Percentiles rank a stretch among this genome's conserved stretches.
These are phyloP conservation scores for Diplodia scrobiculata DNA, from an alignment of 2,329 filamentous ascomycete species.

Conservation along the genomic window DNA sequence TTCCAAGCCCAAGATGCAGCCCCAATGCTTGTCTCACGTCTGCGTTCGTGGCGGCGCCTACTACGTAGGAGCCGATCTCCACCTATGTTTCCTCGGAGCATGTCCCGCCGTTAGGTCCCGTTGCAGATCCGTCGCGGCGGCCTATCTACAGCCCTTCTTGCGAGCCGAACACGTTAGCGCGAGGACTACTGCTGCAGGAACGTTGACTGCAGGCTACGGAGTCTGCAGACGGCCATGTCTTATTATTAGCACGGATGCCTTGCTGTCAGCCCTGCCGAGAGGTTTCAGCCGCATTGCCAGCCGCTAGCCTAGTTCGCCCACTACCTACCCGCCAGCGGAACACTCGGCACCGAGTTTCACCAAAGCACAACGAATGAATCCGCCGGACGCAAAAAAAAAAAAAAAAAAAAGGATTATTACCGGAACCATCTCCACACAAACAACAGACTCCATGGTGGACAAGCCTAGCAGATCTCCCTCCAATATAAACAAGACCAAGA, in stretches of 20 bases:
- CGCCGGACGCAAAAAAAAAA: not conserved
- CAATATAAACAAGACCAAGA: not conserved
- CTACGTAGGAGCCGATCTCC: not conserved
- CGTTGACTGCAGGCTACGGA: not conserved
- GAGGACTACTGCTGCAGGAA: not conserved
- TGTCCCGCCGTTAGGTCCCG: slow-evolving; percentile 4
- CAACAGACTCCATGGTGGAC: not conserved
- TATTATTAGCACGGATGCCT: not conserved
- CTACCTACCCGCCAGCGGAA: no score
- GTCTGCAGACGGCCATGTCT: not conserved
- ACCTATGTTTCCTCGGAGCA: not conserved
- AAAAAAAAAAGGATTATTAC: not conserved
- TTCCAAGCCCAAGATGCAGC: not conserved
- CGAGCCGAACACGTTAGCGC: no score
- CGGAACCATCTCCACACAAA: no score
- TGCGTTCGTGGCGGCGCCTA: not conserved
- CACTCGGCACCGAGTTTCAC: not conserved
- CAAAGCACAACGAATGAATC: not conserved
- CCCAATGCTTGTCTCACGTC: not conserved
- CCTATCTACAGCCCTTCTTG: not conserved
- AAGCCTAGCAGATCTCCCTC: not conserved
- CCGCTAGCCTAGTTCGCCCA: not conserved
- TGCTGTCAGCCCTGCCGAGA: not conserved
- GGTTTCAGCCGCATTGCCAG: not conserved
- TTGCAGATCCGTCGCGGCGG: not conserved